Evolutionary conservation across 805 yeast genomes (phyloP).

Genomic region (Starmerella vitae): DNA sequence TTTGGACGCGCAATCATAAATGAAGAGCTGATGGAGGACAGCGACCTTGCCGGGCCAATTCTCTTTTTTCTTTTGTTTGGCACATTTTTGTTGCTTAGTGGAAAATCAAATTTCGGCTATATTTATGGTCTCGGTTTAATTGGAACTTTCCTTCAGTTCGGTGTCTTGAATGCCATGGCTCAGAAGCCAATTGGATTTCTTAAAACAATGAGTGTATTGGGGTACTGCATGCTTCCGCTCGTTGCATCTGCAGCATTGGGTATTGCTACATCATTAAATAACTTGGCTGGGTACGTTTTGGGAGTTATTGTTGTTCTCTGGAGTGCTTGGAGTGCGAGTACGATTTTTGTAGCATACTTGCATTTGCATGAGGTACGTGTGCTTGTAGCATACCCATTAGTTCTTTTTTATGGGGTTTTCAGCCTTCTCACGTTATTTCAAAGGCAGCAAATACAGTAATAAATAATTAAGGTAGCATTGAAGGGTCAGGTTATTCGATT

Average conservation of each 20-base stretch:
- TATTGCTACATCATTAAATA: conserved; percentile 55
- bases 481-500: no score
- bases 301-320: conserved; percentile 60
- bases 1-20: conserved; percentile 40
- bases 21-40: conserved; percentile 68
- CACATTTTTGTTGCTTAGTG: conserved; percentile 60
- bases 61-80: conserved; percentile 82
- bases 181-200: conserved; percentile 32
- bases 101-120: conserved; percentile 93
- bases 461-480: background rate
- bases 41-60: conserved; percentile 92
- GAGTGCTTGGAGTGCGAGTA: conserved; percentile 91
- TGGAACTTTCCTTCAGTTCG: conserved; percentile 76
- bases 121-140: conserved; percentile 90
- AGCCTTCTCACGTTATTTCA: conserved; percentile 91
- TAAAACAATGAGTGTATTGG: conserved; percentile 81
- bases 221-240: conserved; percentile 84
- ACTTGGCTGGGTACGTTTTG: conserved; percentile 54
- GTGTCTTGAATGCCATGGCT: conserved; percentile 78
- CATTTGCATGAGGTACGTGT: conserved; percentile 75
- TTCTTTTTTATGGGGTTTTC: conserved; percentile 82
- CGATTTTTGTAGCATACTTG: conserved; percentile 76
- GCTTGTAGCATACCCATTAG: conserved; percentile 84
- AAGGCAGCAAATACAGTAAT: conserved; percentile 10
- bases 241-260: conserved; percentile 65